Evolutionary conservation across 164 flowering plant species (phyloP), one percentile per base, ranked within the genome.

Genomic region (Magnolia sinica): DNA sequence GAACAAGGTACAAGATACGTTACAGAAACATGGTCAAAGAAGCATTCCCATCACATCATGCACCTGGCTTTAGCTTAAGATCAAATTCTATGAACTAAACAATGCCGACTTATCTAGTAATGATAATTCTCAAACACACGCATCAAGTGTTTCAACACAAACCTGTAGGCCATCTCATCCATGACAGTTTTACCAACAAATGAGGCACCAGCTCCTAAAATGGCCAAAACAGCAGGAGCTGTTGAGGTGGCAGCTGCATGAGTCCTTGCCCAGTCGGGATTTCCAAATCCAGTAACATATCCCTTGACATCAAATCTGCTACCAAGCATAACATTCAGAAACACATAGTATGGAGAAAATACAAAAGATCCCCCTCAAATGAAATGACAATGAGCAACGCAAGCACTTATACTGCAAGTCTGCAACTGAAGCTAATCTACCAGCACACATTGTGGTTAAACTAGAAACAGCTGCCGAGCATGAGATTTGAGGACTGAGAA

Each of bases 91-190:
- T 55, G 61, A 55, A 16, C 61, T 10, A 55, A 55, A 10, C 18
- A 16, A 8, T 55, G 61, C 61, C 18, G 61, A 37, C 61, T 55
- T 2, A 55, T 55, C 19, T 16, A 65, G 71, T 24, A 73, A 68
- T 37, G 50, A 73, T 2, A 19, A 68, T 2, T 59, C 68, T 58
- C 3, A 19, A 20, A 69, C 22, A 31, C 23, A 16, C 4, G 16
- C 49, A 58, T 68, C 50, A 68, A 72, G 68, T 64, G 45, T 7
- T 51, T 69, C 71, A 7, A 65, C 27, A 50, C 83, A 63, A 74
- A 95, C 99, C 99, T 87, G 89, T 90, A 93, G 31, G 98, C 99
- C 96, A 95, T 88, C 87, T 95, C 99, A 89, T 95, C 98, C 99
- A 95, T 92, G 76, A 93, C 87, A 85, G 95, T 90, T 89, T 83